Evolutionary conservation across 768 basidiomycete genomes (phyloP).

Genomic region (Hygrophorus pudorinus): DNA sequence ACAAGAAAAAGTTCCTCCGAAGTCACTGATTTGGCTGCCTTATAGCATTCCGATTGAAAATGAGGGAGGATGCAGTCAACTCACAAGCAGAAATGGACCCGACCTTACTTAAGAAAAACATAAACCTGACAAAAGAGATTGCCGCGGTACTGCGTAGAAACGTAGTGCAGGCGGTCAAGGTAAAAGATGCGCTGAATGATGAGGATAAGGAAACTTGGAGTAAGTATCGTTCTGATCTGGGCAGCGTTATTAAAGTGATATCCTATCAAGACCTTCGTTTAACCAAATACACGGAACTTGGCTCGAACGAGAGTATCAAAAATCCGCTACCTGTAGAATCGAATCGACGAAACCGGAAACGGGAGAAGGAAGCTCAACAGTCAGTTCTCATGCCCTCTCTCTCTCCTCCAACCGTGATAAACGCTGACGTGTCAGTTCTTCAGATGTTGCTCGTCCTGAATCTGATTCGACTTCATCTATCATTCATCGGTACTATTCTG

Average conservation of each 20-base stretch:
- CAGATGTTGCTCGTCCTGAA: constrained; percentile 19
- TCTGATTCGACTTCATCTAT: too few relatives aligned
- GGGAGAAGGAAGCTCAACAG: constrained; percentile 25
- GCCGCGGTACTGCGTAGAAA: constrained; percentile 70
- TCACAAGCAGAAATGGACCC: constrained; percentile 33
- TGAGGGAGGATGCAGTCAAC: constrained; percentile 47
- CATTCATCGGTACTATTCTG: constrained; percentile 45
- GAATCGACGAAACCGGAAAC: constrained; percentile 36
- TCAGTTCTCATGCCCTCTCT: constrained; percentile 7
- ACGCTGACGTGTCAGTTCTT: constrained; percentile 10
- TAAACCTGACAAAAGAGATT: constrained; percentile 56
- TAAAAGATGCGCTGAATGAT: constrained; percentile 19
- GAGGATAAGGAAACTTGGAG: constrained; percentile 43
- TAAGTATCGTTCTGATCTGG: constrained; percentile 21
- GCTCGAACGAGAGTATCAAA: constrained; percentile 75
- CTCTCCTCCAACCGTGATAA: constrained; percentile 18
- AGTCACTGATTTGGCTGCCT: not conserved
- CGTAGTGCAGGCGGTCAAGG: constrained; percentile 69
- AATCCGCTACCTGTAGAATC: constrained; percentile 38
- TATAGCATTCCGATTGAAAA: constrained; percentile 64
- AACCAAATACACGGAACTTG: constrained; percentile 77
- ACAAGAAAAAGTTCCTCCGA: not conserved
- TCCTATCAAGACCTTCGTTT: constrained; percentile 53
- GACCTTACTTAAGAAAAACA: constrained; percentile 40
- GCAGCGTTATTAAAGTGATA: not conserved